Percentiles rank a stretch among this genome's conserved stretches.
Conservation (phyloP, 768 basidiomycete species). For the Kwoniella europaea region DNA sequence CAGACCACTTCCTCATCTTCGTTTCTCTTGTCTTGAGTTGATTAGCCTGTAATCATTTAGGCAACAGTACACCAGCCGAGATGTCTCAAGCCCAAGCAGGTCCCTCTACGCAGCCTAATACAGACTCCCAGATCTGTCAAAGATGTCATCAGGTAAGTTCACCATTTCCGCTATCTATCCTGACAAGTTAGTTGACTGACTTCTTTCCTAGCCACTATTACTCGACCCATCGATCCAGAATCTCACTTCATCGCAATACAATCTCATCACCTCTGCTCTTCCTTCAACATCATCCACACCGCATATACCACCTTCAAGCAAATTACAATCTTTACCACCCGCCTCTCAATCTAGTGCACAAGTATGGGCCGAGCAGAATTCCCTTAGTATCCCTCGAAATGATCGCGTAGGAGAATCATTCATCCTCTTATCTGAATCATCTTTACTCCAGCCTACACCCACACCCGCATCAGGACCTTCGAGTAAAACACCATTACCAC, state of each 20-base stretch:
- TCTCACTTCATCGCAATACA: constrained; percentile 82
- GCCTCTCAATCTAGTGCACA: constrained; percentile 55
- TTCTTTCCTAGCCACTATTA: constrained; percentile 70
- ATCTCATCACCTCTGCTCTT: constrained; percentile 78
- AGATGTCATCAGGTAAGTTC: constrained; percentile 52
- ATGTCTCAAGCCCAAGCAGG: background rate
- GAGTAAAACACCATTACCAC: constrained; percentile 9
- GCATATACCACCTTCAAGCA: constrained; percentile 57
- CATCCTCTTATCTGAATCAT: constrained; percentile 50
- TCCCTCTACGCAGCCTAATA: background rate
- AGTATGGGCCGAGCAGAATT: constrained; percentile 41
- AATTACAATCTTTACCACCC: constrained; percentile 59
- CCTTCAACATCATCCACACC: constrained; percentile 58
- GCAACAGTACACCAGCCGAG: background rate
- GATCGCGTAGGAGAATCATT: constrained; percentile 37
- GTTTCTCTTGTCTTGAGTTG: background rate
- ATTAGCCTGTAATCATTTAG: background rate
- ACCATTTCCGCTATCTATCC: too few relatives aligned
- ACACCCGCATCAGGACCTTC: background rate
- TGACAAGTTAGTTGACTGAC: background rate
- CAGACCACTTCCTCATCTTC: too few relatives aligned
- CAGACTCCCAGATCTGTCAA: constrained; percentile 41
- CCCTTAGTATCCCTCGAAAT: background rate
- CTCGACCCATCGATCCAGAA: constrained; percentile 90
- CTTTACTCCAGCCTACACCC: constrained; percentile 67